A percentile compares a stretch with the other conserved stretches of the same genome.
phyloP scores from a whole-genome alignment of 257 asterid genomes.

The Penstemon barbatus region DNA sequence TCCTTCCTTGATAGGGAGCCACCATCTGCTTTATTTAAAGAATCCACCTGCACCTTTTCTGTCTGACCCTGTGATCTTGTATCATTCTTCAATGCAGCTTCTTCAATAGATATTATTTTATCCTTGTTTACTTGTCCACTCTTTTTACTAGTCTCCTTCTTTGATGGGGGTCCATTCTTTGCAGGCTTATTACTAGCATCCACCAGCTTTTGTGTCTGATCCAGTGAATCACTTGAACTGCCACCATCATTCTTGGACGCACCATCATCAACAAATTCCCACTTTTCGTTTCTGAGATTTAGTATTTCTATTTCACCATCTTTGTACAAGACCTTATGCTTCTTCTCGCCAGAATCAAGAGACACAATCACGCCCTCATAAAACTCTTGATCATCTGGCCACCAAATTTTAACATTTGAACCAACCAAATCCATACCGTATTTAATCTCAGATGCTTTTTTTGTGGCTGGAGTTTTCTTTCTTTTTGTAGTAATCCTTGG shows the following conservation, averaged over 20 bases:
- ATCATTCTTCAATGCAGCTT: slow-evolving; percentile 43
- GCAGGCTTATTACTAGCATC: slow-evolving; percentile 35
- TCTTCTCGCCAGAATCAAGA: slow-evolving; percentile 68
- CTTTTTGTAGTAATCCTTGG: slow-evolving; percentile 53
- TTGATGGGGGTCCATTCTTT: slow-evolving; percentile 40
- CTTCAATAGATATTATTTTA: slow-evolving; percentile 23
- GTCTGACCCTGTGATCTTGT: slow-evolving; percentile 38
- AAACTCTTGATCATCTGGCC: slow-evolving; percentile 79
- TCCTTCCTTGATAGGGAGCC: slow-evolving; percentile 44
- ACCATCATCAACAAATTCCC: slow-evolving; percentile 58
- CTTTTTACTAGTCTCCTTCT: slow-evolving; percentile 45
- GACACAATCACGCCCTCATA: slow-evolving; percentile 70
- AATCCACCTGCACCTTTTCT: slow-evolving; percentile 30
- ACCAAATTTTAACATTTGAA: slow-evolving; percentile 77
- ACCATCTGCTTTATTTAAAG: slow-evolving; percentile 35
- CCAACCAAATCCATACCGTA: slow-evolving; percentile 67
- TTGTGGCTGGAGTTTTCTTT: slow-evolving; percentile 55
- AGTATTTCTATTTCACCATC: slow-evolving; percentile 84
- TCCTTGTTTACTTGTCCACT: slow-evolving; percentile 44
- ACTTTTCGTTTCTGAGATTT: slow-evolving; percentile 59
- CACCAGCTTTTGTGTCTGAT: slow-evolving; percentile 33
- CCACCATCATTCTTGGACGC: slow-evolving; percentile 43
- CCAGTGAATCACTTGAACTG: slow-evolving; percentile 48
- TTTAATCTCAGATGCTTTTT: slow-evolving; percentile 51
- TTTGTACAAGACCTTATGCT: slow-evolving; percentile 58